Percentiles rank a stretch among this genome's conserved stretches.
Conservation (phyloP, 768 basidiomycete genomes). For the Termitomyces sp. region DNA sequence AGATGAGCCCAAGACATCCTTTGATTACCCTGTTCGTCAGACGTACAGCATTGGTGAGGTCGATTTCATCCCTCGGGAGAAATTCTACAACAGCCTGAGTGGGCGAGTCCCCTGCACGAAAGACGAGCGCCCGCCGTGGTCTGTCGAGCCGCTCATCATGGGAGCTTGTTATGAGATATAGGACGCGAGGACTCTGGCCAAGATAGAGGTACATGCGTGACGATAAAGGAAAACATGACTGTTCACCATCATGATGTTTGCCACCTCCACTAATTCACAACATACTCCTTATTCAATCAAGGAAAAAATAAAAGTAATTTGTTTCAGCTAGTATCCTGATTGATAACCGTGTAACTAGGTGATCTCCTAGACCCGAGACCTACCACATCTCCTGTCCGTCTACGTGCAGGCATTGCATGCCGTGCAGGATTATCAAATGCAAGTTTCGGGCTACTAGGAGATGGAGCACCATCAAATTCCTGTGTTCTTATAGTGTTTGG, state of each 20-base stretch:
- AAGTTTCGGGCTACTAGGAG: conserved; percentile 26
- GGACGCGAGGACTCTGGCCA: conserved; percentile 56
- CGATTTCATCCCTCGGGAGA: conserved; percentile 65
- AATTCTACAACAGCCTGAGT: conserved; percentile 86
- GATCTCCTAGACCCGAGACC: conserved; percentile 24
- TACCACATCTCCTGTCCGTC: conserved; percentile 16
- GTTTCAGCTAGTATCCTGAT: conserved; percentile 7
- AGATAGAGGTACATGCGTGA: conserved; percentile 69
- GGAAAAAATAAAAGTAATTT: neutral
- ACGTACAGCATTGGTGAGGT: conserved; percentile 56
- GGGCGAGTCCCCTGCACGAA: conserved; percentile 52
- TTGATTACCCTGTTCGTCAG: conserved; percentile 70
- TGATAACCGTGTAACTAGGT: conserved; percentile 13
- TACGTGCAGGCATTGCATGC: conserved; percentile 20
- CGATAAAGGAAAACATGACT: neutral
- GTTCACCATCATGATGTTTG: neutral
- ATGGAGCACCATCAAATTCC: conserved; percentile 27
- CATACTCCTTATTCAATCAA: neutral
- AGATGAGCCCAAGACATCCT: conserved; percentile 81
- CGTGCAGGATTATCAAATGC: conserved; percentile 38
- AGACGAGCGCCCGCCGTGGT: conserved; percentile 62
- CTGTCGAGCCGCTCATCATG: conserved; percentile 60
- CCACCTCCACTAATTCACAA: neutral
- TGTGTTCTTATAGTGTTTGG: conserved; percentile 25
- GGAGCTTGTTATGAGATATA: conserved; percentile 68